Evolutionary conservation across 1,284 basidiomycete species (phyloP), one percentile per base, ranked within the genome.

Genomic region (Heterobasidion parviporum): DNA sequence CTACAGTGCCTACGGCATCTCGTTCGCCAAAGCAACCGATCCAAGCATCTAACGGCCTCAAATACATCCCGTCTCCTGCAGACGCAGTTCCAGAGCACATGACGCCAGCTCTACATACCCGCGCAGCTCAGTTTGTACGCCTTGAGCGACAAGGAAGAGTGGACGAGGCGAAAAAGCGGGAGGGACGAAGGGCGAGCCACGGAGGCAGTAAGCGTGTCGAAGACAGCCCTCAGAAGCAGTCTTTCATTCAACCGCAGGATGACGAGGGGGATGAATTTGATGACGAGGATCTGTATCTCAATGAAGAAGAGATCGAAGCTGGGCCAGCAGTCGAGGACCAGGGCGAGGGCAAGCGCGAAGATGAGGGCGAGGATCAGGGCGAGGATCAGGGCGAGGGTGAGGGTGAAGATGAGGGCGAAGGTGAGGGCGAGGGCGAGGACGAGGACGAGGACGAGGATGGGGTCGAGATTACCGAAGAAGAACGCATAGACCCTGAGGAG

Each of bases 311-410:
- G 5, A 26, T 26, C 5, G 26, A 26, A 26, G 26, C 26, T 26
- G 26, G 3, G 26, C 26, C 26, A 8, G 38, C 38, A 41, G 38
- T 41, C 6, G 38, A 41, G 38, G 38, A 12, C 16, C n/a, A n/a
- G n/a, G n/a, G n/a, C n/a, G n/a, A n/a, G n/a, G n/a, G n/a, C n/a
- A n/a, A n/a, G n/a, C n/a, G n/a, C n/a, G n/a, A n/a, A n/a, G n/a
- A 48, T 38, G 65, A 73, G 12, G 77, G 79, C 2, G 78, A 78
- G 74, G 81, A 83, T 60, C n/a, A 83, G 81, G 81, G 81, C 81
- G 2, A 81, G 79, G 6, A 77, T 73, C 3, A 65, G 69, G 50
- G 81, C 81, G 15, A 67, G 74, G 50, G 82, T 80, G 80, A 72
- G 74, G 80, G 80, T 16, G 16, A 54, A 54, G 56, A 53, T 50